phyloP scores from a whole-genome alignment of 345 rosid genomes.

The Eucalyptus curtisii region DNA sequence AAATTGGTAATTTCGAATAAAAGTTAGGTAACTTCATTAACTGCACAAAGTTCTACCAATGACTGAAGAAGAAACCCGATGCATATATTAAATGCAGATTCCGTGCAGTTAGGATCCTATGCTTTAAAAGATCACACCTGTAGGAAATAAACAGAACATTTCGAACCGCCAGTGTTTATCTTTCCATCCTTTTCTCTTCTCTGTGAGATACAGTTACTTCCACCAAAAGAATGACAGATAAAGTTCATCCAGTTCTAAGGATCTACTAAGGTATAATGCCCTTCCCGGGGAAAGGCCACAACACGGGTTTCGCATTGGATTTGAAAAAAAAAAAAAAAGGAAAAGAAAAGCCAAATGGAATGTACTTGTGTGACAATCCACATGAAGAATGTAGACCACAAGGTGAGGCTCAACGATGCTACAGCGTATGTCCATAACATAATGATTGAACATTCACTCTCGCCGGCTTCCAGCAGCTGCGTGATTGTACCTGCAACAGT shows the following conservation, averaged over 20 bases:
- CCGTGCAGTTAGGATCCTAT: neutral
- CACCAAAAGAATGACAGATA: neutral
- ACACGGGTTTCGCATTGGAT: neutral
- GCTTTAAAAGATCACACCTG: neutral
- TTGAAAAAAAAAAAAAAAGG: neutral
- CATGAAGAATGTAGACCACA: slow-evolving; percentile 21
- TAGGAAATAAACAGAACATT: neutral
- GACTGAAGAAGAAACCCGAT: neutral
- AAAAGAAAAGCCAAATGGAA: neutral
- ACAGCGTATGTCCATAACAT: slow-evolving; percentile 21
- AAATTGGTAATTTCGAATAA: neutral
- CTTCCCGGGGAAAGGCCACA: neutral
- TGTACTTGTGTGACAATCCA: slow-evolving; percentile 9
- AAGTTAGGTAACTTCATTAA: neutral
- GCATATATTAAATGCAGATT: neutral
- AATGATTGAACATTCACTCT: slow-evolving; percentile 22
- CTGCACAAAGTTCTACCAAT: neutral
- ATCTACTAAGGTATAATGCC: neutral
- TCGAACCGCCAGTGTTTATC: neutral
- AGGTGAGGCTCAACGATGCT: slow-evolving; percentile 8
- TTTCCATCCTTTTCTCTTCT: neutral
- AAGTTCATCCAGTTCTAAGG: neutral
- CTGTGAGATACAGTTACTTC: neutral
- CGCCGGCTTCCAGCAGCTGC: slow-evolving; percentile 13
- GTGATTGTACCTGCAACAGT: slow-evolving; percentile 15